Conservation (phyloP, 257 asterid genomes). For the Dorcoceras hygrometricum region DNA sequence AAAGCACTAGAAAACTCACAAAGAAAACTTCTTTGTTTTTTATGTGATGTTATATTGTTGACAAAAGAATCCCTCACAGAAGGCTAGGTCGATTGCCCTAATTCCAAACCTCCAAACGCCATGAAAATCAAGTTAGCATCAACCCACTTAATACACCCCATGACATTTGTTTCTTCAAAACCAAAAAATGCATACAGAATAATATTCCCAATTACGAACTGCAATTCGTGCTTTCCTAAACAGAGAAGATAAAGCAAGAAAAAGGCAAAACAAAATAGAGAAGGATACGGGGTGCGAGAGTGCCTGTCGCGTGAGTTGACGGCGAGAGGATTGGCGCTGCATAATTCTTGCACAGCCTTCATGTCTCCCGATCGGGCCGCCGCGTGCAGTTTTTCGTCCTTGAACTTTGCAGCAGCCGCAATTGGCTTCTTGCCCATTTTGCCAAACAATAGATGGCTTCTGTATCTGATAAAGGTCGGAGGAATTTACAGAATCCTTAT, state of each 20-base stretch:
- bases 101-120: conserved; percentile 1
- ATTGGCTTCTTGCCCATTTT: conserved; percentile 42
- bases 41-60: background rate
- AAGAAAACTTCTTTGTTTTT: no score
- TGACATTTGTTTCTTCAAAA: background rate
- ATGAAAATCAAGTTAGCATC: conserved; percentile 2
- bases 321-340: conserved; percentile 75
- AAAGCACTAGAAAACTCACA: background rate
- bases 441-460: background rate
- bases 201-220: background rate
- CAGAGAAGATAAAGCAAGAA: background rate
- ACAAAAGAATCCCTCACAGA: background rate
- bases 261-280: background rate
- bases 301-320: conserved; percentile 82
- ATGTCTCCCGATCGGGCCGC: conserved; percentile 93
- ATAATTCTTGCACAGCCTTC: conserved; percentile 55
- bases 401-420: conserved; percentile 25
- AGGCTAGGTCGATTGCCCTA: background rate
- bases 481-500: no score
- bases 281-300: conserved; percentile 95
- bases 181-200: background rate
- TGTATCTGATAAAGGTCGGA: background rate
- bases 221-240: background rate
- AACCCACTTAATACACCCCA: background rate
- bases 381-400: conserved; percentile 57